Conservation (phyloP, 768 basidiomycete genomes). For the Psilocybe azurescens region DNA sequence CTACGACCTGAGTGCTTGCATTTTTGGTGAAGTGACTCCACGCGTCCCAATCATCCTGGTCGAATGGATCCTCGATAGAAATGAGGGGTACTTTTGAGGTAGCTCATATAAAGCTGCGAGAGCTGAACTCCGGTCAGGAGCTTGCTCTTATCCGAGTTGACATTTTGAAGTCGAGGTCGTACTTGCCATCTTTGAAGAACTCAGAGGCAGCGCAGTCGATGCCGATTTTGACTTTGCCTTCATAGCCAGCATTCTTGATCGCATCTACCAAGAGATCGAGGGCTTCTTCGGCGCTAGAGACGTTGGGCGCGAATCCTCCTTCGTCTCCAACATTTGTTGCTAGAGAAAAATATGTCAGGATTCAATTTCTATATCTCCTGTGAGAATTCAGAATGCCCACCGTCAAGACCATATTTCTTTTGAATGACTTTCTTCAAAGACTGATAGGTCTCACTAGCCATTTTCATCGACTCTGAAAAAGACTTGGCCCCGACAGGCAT, state of each 20-base stretch:
- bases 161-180: slow-evolving; percentile 20
- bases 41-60: slow-evolving; percentile 16
- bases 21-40: slow-evolving; percentile 14
- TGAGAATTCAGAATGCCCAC: not conserved
- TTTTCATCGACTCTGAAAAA: slow-evolving; percentile 15
- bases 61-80: slow-evolving; percentile 17
- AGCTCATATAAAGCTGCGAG: slow-evolving; percentile 1
- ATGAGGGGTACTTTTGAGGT: slow-evolving; percentile 18
- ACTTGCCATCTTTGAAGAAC: slow-evolving; percentile 18
- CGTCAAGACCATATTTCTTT: slow-evolving; percentile 15
- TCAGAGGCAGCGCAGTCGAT: slow-evolving; percentile 18
- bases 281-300: slow-evolving; percentile 13
- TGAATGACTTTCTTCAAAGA: slow-evolving; percentile 14
- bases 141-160: slow-evolving; percentile 6
- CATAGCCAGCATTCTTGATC: slow-evolving; percentile 14
- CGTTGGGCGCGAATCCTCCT: slow-evolving; percentile 18
- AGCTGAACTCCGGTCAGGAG: slow-evolving; percentile 4
- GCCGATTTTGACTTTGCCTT: slow-evolving; percentile 15
- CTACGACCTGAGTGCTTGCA: slow-evolving; percentile 17
- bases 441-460: slow-evolving; percentile 15
- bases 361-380: not conserved
- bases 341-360: not conserved
- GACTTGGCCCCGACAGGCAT: slow-evolving; percentile 17
- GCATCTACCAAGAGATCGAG: slow-evolving; percentile 15
- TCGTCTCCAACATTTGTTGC: slow-evolving; percentile 17